These are phyloP conservation scores for Bruguiera sexangula DNA, from an alignment of 345 rosid genomes.

Conservation along the genomic window DNA sequence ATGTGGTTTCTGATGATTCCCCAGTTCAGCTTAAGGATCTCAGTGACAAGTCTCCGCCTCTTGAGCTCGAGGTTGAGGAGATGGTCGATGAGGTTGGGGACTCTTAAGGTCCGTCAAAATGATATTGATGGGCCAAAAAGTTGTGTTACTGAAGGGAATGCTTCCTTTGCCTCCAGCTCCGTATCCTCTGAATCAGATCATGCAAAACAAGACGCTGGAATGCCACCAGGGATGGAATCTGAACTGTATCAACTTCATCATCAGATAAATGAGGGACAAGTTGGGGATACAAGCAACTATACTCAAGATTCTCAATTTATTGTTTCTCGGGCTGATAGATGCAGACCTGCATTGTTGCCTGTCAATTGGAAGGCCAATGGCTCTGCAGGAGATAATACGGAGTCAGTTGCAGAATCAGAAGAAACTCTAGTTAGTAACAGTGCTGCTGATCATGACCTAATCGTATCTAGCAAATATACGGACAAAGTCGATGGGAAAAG, in stretches of 20 bases:
- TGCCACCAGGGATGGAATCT: neutral
- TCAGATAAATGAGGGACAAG: neutral
- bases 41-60: neutral
- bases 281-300: neutral
- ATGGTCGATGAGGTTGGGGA: neutral
- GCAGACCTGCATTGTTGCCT: neutral
- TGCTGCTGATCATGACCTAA: neutral
- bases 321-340: neutral
- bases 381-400: neutral
- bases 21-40: neutral
- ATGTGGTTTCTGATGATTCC: neutral
- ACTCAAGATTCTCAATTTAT: neutral
- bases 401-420: neutral
- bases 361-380: neutral
- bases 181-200: neutral
- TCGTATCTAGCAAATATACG: neutral
- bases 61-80: neutral
- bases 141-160: neutral
- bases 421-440: neutral
- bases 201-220: neutral
- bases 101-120: neutral
- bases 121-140: neutral
- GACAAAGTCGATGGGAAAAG: neutral
- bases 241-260: neutral
- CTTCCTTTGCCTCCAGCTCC: neutral